Percentiles rank a stretch among this genome's conserved stretches.
Evolutionary conservation across 352 stramenopile species (phyloP).

Genomic region (Phytophthora boehmeriae): DNA sequence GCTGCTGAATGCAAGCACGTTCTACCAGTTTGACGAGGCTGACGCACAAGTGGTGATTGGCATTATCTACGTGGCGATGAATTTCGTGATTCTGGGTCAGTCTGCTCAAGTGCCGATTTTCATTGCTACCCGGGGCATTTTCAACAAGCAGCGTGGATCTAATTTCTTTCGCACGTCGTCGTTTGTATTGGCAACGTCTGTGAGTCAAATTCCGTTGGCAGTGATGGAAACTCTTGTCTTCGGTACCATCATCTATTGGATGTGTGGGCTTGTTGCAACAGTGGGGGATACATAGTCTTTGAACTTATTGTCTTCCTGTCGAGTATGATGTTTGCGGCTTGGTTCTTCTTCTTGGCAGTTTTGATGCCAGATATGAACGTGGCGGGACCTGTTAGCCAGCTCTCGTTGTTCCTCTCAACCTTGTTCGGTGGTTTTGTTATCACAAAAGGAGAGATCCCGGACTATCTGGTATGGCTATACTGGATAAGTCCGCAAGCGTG

Average conservation of each 20-base stretch:
- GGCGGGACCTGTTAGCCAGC: slow-evolving; percentile 15
- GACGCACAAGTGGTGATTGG: slow-evolving; percentile 22
- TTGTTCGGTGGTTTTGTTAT: slow-evolving; percentile 47
- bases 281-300: slow-evolving; percentile 59
- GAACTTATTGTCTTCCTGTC: slow-evolving; percentile 55
- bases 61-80: slow-evolving; percentile 72
- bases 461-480: slow-evolving; percentile 49
- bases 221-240: slow-evolving; percentile 71
- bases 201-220: slow-evolving; percentile 41
- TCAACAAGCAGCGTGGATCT: slow-evolving; percentile 83
- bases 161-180: slow-evolving; percentile 81
- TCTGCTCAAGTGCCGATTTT: slow-evolving; percentile 71
- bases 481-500: slow-evolving; percentile 52
- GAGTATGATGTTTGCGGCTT: slow-evolving; percentile 31
- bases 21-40: slow-evolving; percentile 19
- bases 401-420: slow-evolving; percentile 30
- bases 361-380: slow-evolving; percentile 28
- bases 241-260: slow-evolving; percentile 81
- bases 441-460: slow-evolving; percentile 30
- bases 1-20: slow-evolving; percentile 17
- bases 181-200: slow-evolving; percentile 60
- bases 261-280: slow-evolving; percentile 62
- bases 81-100: slow-evolving; percentile 74
- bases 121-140: slow-evolving; percentile 54
- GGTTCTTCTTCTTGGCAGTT: slow-evolving; percentile 39